Conservation (phyloP, 257 asterid genomes). For the Solanum peruvianum region DNA sequence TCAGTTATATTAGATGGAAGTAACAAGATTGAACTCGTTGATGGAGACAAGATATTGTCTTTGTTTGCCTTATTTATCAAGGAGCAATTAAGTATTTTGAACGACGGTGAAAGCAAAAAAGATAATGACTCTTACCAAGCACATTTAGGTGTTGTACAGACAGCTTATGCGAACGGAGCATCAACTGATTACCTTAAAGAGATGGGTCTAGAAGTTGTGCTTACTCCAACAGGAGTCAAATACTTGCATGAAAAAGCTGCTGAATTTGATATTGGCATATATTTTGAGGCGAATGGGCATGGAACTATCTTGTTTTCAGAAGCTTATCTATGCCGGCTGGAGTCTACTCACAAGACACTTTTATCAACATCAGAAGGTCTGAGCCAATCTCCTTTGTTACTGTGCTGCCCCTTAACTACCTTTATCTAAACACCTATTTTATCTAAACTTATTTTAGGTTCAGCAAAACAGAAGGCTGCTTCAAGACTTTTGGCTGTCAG, state of each 20-base stretch:
- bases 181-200: slow-evolving; percentile 75
- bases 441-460: slow-evolving; percentile 31
- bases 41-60: slow-evolving; percentile 95
- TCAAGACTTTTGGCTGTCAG: slow-evolving; percentile 70
- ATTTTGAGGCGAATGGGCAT: slow-evolving; percentile 97
- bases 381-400: background rate
- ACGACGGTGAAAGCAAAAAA: slow-evolving; percentile 25
- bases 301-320: slow-evolving; percentile 92
- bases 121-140: slow-evolving; percentile 25
- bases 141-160: slow-evolving; percentile 71
- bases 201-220: slow-evolving; percentile 63
- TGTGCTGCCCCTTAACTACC: background rate
- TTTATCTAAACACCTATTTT: background rate
- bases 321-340: slow-evolving; percentile 46
- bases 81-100: slow-evolving; percentile 56
- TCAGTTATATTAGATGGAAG: slow-evolving; percentile 34
- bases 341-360: slow-evolving; percentile 33
- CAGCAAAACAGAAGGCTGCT: slow-evolving; percentile 68
- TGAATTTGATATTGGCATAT: slow-evolving; percentile 80
- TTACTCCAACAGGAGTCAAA: slow-evolving; percentile 93
- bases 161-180: slow-evolving; percentile 98
- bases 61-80: slow-evolving; percentile 72
- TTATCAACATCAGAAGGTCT: slow-evolving; percentile 51
- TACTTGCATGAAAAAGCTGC: slow-evolving; percentile 87
- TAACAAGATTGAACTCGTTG: slow-evolving; percentile 68